phyloP scores from a whole-genome alignment of 2,329 filamentous ascomycete species.

The Paecilomyces variotii region DNA sequence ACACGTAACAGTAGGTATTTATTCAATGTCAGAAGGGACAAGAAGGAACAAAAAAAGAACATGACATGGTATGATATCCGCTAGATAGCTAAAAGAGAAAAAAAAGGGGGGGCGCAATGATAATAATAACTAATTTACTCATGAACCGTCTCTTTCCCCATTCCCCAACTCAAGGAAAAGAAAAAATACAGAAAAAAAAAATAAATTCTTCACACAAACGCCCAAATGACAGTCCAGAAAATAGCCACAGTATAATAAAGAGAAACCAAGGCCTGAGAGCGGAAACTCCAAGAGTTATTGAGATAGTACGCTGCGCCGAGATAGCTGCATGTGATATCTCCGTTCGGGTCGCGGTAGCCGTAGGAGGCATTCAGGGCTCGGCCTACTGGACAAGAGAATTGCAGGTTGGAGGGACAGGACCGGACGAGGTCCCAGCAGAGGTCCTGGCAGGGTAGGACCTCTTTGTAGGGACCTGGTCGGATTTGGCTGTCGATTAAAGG shows the following conservation, averaged over 20 bases:
- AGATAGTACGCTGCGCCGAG: conserved; percentile 51
- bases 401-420: conserved; percentile 69
- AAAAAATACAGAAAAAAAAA: too few relatives aligned
- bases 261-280: conserved; percentile 4
- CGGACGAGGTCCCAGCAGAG: conserved; percentile 80
- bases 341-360: conserved; percentile 32
- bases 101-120: not conserved
- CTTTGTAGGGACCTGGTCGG: conserved; percentile 82
- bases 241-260: conserved; percentile 13
- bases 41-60: too few relatives aligned
- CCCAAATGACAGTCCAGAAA: conserved; percentile 9
- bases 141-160: not conserved
- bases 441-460: conserved; percentile 80
- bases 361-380: conserved; percentile 45
- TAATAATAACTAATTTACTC: not conserved
- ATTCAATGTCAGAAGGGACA: not conserved
- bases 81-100: not conserved
- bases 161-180: too few relatives aligned
- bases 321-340: conserved; percentile 51
- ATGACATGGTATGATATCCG: not conserved
- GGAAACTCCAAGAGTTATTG: conserved; percentile 23
- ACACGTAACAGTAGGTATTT: not conserved
- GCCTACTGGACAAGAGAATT: conserved; percentile 64
- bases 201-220: not conserved
- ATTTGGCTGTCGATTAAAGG: conserved; percentile 62